Conservation (phyloP, 116 monocot species). For the Zostera marina region DNA sequence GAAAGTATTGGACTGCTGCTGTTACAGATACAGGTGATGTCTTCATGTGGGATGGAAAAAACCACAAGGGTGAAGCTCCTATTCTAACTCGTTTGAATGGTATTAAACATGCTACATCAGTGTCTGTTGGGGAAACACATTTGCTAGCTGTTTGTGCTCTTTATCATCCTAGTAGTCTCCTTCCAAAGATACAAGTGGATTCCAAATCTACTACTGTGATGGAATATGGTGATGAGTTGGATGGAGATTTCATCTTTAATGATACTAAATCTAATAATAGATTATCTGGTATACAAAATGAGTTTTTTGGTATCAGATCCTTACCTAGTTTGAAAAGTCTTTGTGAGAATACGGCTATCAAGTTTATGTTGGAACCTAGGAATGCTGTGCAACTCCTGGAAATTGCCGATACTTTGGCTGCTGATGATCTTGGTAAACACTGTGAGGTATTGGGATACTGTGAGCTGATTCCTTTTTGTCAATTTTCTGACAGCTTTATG, state of each 20-base stretch:
- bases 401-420: constrained; percentile 86
- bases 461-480: not conserved
- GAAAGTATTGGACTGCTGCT: constrained; percentile 90
- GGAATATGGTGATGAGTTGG: constrained; percentile 29
- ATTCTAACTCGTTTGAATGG: constrained; percentile 67
- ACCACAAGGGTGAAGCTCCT: constrained; percentile 39
- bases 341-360: constrained; percentile 75
- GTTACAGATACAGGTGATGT: constrained; percentile 80
- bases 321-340: constrained; percentile 84
- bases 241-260: constrained; percentile 51
- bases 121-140: constrained; percentile 96
- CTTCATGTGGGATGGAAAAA: constrained; percentile 94
- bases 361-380: constrained; percentile 74
- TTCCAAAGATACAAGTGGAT: constrained; percentile 10
- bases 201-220: constrained; percentile 6
- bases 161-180: constrained; percentile 53
- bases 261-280: constrained; percentile 17
- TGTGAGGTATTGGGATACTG: constrained; percentile 94
- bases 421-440: constrained; percentile 57
- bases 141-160: constrained; percentile 56
- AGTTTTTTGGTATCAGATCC: constrained; percentile 5
- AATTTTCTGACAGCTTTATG: not conserved
- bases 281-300: not conserved
- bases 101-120: constrained; percentile 68
- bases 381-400: constrained; percentile 84